Percentiles rank a stretch among this genome's conserved stretches.
Evolutionary conservation across 2,329 filamentous ascomycete species (phyloP).

Genomic region (Colletotrichum sp.): DNA sequence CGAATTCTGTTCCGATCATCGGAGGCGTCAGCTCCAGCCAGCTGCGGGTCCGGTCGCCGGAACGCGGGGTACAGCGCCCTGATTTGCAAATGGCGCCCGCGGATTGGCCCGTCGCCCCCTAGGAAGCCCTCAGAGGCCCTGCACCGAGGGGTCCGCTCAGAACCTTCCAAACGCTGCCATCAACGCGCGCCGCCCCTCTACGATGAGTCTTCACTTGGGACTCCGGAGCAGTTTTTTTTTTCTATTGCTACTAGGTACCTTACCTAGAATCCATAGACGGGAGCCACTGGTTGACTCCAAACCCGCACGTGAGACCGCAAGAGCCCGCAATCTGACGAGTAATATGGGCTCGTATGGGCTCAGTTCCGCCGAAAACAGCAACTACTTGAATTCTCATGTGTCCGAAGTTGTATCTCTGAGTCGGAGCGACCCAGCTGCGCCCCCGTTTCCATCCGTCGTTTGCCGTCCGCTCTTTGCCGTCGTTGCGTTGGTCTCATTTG

Average conservation of each 20-base stretch:
- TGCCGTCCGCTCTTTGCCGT: background rate
- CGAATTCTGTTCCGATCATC: slow-evolving; percentile 32
- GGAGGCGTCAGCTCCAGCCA: slow-evolving; percentile 26
- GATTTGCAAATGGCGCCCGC: slow-evolving; percentile 33
- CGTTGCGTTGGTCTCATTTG: background rate
- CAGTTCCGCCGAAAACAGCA: slow-evolving; percentile 9
- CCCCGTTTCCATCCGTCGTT: slow-evolving; percentile 14
- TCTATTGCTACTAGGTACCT: background rate
- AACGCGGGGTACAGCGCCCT: slow-evolving; percentile 38
- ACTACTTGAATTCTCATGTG: slow-evolving; percentile 1
- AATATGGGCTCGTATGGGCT: slow-evolving; percentile 9
- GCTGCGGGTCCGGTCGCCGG: slow-evolving; percentile 34
- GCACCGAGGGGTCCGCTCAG: background rate
- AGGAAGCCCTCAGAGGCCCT: slow-evolving; percentile 1
- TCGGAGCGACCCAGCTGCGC: background rate
- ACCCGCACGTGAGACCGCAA: background rate
- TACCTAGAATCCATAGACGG: background rate
- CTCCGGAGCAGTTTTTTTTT: background rate
- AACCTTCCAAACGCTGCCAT: slow-evolving; percentile 7
- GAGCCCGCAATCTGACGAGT: slow-evolving; percentile 18
- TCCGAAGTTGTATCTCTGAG: background rate
- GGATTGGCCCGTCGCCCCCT: slow-evolving; percentile 30
- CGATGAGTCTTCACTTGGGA: background rate
- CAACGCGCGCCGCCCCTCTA: background rate
- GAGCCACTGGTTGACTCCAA: background rate